Base-by-base conservation (phyloP, 2,329 filamentous ascomycete species). In the Cordyceps tenuipes region DNA sequence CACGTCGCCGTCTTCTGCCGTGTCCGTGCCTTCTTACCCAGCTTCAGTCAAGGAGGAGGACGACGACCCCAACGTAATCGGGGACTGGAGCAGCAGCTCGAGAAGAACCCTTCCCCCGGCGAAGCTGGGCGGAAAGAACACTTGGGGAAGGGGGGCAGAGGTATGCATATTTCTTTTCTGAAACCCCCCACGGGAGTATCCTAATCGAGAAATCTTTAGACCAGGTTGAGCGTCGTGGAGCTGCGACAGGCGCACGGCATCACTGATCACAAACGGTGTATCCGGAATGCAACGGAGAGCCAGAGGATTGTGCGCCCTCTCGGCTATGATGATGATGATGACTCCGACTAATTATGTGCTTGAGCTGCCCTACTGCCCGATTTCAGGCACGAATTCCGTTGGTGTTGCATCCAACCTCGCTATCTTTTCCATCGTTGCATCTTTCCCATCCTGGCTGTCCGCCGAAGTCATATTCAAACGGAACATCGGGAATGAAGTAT, bases 51-150 rank as follows among this genome's bases (percentile, higher is more conserved):
- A 36, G 15, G 34, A 36, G 15, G 34, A n/a, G 9, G 26, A 36
- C 39, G 7, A 50, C 6, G 58, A 60, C 12, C 51, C 58, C 15
- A 60, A 60, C 23, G 44, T 60, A 1, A 31, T 60, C 6, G 58
- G 58, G 4, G 34, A 55, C 44, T 60, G 58, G 58, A 19, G 17
- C 19, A 19, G 17, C 19, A 17, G 10, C 15, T 8, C 21, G 46
- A 5, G n/a, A 15, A 13, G 5, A 8, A 15, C 5, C 39, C 2
- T 12, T 6, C 39, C 17, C 17, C 31, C 29, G 0, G 26, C 13
- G 3, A 4, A 29, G 21, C 21, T 19, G 13, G 6, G 8, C 5
- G n/a, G 44, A 3, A 55, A n/a, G n/a, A 44, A 10, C 5, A 10
- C 44, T 26, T 60, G 43, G 31, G 5, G 1, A 2, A 54, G 34